These are phyloP conservation scores for Hypomontagnella submonticulosa DNA, from an alignment of 495 filamentous ascomycete genomes.

Conservation along the genomic window DNA sequence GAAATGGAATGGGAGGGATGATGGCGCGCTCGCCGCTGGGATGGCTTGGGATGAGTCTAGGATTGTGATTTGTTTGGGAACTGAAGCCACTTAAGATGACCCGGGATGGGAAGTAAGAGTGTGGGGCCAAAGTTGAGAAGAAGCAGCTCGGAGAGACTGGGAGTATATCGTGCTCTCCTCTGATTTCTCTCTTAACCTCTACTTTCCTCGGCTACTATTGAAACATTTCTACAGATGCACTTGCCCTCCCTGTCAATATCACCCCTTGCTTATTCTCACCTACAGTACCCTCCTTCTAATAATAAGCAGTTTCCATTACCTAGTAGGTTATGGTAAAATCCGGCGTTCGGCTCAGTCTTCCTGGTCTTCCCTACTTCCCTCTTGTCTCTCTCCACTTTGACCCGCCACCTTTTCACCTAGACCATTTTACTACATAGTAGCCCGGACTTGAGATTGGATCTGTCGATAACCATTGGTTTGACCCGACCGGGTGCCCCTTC, in stretches of 20 bases:
- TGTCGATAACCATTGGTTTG: not conserved
- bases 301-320: no score
- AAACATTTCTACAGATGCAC: slow-evolving; percentile 12
- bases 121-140: slow-evolving; percentile 4
- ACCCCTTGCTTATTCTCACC: not conserved
- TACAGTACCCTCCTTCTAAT: no score
- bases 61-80: no score
- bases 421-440: not conserved
- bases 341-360: slow-evolving; percentile 16
- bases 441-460: not conserved
- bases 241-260: not conserved
- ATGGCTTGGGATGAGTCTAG: no score
- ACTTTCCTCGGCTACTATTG: not conserved
- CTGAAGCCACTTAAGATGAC: no score
- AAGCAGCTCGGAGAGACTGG: no score
- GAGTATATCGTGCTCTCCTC: no score
- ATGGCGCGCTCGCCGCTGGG: no score
- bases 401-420: slow-evolving; percentile 5
- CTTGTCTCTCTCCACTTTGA: slow-evolving; percentile 6
- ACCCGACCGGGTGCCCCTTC: slow-evolving; percentile 4
- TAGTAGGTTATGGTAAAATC: not conserved
- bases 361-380: slow-evolving; percentile 1
- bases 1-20: no score
- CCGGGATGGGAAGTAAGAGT: no score
- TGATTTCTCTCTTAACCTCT: no score